Conservation (phyloP, 1,139 yeast genomes). For the Kodamaea derodonti region DNA sequence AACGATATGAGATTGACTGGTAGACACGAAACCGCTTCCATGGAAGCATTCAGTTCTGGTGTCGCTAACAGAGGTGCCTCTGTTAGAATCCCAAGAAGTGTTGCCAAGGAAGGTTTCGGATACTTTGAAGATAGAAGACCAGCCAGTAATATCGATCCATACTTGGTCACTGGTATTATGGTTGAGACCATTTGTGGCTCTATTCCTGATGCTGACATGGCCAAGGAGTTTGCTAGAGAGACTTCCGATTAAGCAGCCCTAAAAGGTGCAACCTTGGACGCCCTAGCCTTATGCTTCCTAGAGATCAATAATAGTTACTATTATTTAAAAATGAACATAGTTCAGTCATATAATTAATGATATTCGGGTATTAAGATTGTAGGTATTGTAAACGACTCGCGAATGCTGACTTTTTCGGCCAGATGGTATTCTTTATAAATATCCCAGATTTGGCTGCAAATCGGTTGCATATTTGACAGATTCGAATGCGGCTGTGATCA, state of each 20-base stretch:
- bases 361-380: too few species aligned
- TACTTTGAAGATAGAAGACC: conserved; percentile 99
- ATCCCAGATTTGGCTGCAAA: too few species aligned
- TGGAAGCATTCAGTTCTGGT: conserved; percentile 88
- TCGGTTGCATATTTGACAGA: too few species aligned
- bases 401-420: too few species aligned
- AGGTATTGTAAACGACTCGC: too few species aligned
- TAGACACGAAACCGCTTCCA: conserved; percentile 96
- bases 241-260: conserved; percentile 33
- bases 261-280: too few species aligned
- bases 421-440: too few species aligned
- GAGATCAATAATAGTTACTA: too few species aligned
- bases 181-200: conserved; percentile 96
- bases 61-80: conserved; percentile 99
- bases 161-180: conserved; percentile 97
- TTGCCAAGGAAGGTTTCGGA: conserved; percentile 96
- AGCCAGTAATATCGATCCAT: conserved; percentile 98
- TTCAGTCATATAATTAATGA: too few species aligned
- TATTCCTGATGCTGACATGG: conserved; percentile 94
- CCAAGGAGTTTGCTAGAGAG: conserved; percentile 81
- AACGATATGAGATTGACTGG: conserved; percentile 95
- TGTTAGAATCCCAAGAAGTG: conserved; percentile 97
- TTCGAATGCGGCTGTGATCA: too few species aligned
- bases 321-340: too few species aligned
- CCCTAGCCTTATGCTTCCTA: too few species aligned